Base-by-base conservation (phyloP, 2,329 filamentous ascomycete genomes). In the Neoarthrinium moseri region DNA sequence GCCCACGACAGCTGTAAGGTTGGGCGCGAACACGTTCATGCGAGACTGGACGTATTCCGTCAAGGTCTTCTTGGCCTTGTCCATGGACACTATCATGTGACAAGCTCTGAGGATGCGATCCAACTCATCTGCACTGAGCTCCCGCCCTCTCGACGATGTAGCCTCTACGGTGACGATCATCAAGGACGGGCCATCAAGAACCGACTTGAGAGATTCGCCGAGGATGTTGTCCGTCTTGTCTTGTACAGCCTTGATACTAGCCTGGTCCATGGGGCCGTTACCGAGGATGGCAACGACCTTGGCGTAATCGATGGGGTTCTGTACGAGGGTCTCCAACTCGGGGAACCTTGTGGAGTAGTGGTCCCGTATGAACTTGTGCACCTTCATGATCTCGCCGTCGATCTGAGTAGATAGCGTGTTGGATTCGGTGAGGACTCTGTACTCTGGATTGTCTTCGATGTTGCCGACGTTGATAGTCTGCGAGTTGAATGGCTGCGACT, bases 161-260 rank as follows among this genome's bases (percentile, higher is more conserved):
- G 91, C 92, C 70, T 97, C 94, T 10, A 97, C 87, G 1, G 90
- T 92, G 42, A 99, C 91, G 50, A 95, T 89, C 91, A 99, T 96
- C 58, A 97, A 73, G 0, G 89, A 89, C 1, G 94, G 90, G 0
- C 90, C 89, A 62, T 96, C 90, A 12, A 99, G 74, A 1, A 97
- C 85, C 2, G 84, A 82, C 60, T 86, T 87, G 30, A 99, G 77
- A 1, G 89, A 83, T 46, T 81, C 77, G 13, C 86, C 84, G 5
- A 95, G 75, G 8, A 87, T 75, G 60, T 97, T 96, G 50, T 95
- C 80, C 6, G 84, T 81, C 4, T 86, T 89, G 13, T 81, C 79
- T 49, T 91, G 85, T 37, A 96, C 77, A 3, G 78, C 73, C 65
- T 91, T 92, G 70, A 97, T 92, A 57, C 85, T 87, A 26, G 84